phyloP scores from a whole-genome alignment of 2,329 filamentous ascomycete genomes.

The Magnaporthiopsis incrustans region DNA sequence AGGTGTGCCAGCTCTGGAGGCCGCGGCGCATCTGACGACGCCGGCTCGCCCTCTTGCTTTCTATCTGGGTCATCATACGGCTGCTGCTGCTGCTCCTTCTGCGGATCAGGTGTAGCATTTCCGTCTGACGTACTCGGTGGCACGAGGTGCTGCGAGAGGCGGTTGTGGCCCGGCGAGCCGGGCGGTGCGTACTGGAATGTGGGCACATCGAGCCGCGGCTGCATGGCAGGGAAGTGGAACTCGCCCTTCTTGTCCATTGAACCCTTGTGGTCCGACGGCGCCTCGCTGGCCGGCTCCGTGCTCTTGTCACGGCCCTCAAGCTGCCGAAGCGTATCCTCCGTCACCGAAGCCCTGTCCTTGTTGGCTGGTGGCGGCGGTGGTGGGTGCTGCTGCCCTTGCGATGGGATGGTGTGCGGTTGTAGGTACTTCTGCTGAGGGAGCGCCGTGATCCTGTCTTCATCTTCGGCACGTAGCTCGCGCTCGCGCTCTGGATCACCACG shows the following conservation, averaged over 20 bases:
- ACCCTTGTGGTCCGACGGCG: constrained; percentile 33
- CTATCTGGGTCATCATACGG: constrained; percentile 4
- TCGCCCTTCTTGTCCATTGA: constrained; percentile 19
- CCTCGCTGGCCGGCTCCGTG: constrained; percentile 16
- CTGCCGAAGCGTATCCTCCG: constrained; percentile 39
- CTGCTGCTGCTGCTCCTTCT: constrained; percentile 10
- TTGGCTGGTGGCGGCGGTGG: constrained; percentile 17
- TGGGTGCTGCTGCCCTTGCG: constrained; percentile 19
- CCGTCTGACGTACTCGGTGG: constrained; percentile 10
- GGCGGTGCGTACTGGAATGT: constrained; percentile 53
- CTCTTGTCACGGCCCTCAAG: constrained; percentile 38
- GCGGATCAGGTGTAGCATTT: constrained; percentile 11
- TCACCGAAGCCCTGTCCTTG: constrained; percentile 17
- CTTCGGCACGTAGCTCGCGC: constrained; percentile 68
- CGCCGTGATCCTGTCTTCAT: constrained; percentile 77
- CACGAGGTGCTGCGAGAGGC: constrained; percentile 21
- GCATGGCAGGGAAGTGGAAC: constrained; percentile 52
- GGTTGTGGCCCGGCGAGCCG: constrained; percentile 30
- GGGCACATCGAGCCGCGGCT: constrained; percentile 38
- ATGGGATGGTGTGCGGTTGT: constrained; percentile 39
- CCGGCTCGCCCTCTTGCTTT: constrained; percentile 7
- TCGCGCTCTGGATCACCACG: constrained; percentile 72
- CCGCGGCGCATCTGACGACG: constrained; percentile 16
- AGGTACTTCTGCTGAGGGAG: constrained; percentile 63
- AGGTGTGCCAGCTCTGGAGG: constrained; percentile 51